Evolutionary conservation across 2,329 filamentous ascomycete species (phyloP), one percentile per base, ranked within the genome.

Genomic region (Scortechinia acanthostroma): DNA sequence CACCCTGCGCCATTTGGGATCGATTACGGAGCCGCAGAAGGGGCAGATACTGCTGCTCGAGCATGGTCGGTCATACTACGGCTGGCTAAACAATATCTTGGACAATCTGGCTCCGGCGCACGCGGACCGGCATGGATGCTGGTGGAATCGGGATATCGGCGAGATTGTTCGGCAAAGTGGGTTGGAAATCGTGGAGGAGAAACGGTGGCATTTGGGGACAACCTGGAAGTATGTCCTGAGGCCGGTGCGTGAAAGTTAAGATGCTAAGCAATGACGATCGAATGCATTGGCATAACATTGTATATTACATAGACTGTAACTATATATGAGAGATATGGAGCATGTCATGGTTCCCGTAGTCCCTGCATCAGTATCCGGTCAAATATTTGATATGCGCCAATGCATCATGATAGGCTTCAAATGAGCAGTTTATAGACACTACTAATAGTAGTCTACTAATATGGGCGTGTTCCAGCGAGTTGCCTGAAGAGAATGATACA

Each of bases 111-210:
- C 70, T 2, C 58, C 66, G 3, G 58, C 62, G 30, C 70, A 73
- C 56, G 70, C 70, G 23, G 58, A 70, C 49, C 58, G 62, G n/a
- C 68, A 71, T 57, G 70, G 70, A 15, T 74, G 70, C 53, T 74
- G 70, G 70, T 72, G 66, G 62, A 74, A 74, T 54, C 61, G 68
- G 30, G 70, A 74, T 59, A 70, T 74, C 42, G 68, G 65, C 23
- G 56, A 60, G 45, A 65, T 73, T 50, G 61, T 73, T n/a, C 51
- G 55, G 45, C 57, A 68, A 25, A 71, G 68, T 51, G 69, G 68
- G 21, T 51, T 73, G 50, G 64, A 68, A 51, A 55, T 73, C 44
- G 65, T 71, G 37, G 65, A 68, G 52, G 60, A 64, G 49, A 62
- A 64, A 49, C 54, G 69, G 35, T 69, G 60, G 57, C 66, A 72